phyloP scores from a whole-genome alignment of 495 filamentous ascomycete genomes.

The Neurospora sp. region DNA sequence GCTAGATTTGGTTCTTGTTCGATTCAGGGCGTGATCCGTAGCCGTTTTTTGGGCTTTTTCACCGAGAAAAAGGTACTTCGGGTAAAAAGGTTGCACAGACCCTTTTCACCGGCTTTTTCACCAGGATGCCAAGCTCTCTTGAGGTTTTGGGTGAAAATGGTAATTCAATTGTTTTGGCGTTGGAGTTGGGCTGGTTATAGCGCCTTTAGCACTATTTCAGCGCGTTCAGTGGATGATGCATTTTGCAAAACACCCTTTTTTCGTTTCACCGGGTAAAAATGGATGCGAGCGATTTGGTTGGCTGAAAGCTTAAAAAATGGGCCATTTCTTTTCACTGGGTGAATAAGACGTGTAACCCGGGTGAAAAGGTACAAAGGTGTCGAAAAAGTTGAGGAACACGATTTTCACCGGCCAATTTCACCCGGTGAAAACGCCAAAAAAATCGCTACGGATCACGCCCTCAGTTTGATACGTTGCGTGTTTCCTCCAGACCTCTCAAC shows the following conservation, averaged over 20 bases:
- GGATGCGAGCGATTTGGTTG: not conserved
- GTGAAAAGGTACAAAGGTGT: no score
- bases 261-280: not conserved
- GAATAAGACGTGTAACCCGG: no score
- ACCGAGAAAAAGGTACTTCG: not conserved
- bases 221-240: no score
- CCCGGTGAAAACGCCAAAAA: not conserved
- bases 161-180: no score
- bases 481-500: not conserved
- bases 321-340: not conserved
- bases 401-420: not conserved
- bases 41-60: no score
- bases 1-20: not conserved
- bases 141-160: no score
- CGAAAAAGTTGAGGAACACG: not conserved
- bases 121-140: not conserved
- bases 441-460: not conserved
- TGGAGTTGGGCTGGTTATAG: not conserved
- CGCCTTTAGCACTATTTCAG: not conserved
- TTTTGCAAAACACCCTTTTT: not conserved
- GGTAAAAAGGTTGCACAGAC: not conserved
- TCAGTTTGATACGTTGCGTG: not conserved
- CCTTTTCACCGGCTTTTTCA: not conserved
- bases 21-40: not conserved
- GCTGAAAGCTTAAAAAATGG: not conserved